These are phyloP conservation scores for Fusarium floridanum DNA, from an alignment of 2,329 filamentous ascomycete species.

Conservation along the genomic window DNA sequence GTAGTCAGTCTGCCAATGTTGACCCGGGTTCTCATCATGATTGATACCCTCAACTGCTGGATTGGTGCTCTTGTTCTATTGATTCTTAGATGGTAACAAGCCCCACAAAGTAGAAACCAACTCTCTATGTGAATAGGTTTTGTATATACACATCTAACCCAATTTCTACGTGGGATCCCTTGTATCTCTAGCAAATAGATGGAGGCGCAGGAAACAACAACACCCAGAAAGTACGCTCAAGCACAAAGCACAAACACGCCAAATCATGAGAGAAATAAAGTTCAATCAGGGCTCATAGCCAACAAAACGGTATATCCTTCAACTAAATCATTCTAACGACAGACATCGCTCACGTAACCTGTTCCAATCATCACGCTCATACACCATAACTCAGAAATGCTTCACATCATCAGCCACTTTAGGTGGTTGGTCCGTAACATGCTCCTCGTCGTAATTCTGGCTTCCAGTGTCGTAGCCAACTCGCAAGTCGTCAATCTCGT, in stretches of 20 bases:
- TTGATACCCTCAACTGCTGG: neutral
- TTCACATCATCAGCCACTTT: conserved; percentile 27
- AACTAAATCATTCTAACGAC: neutral
- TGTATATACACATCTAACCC: neutral
- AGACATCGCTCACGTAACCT: neutral
- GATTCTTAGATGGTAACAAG: neutral
- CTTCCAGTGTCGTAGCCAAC: conserved; percentile 60
- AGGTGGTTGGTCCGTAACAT: conserved; percentile 21
- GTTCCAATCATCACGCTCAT: neutral
- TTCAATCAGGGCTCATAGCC: neutral
- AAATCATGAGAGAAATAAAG: neutral
- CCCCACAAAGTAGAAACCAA: neutral
- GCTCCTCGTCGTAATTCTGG: conserved; percentile 57
- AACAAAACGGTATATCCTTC: conserved; percentile 2
- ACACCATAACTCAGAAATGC: conserved; percentile 18
- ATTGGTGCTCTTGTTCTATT: neutral
- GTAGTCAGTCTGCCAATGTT: fast-evolving
- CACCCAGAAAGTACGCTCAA: neutral
- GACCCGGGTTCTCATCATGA: neutral
- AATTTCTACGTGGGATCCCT: neutral
- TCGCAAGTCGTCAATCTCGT: conserved; percentile 68
- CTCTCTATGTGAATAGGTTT: neutral
- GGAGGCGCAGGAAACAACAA: neutral
- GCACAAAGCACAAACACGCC: neutral
- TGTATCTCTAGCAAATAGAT: neutral